These are phyloP conservation scores for Solanum habrochaites DNA, from an alignment of 257 asterid species.

Conservation along the genomic window DNA sequence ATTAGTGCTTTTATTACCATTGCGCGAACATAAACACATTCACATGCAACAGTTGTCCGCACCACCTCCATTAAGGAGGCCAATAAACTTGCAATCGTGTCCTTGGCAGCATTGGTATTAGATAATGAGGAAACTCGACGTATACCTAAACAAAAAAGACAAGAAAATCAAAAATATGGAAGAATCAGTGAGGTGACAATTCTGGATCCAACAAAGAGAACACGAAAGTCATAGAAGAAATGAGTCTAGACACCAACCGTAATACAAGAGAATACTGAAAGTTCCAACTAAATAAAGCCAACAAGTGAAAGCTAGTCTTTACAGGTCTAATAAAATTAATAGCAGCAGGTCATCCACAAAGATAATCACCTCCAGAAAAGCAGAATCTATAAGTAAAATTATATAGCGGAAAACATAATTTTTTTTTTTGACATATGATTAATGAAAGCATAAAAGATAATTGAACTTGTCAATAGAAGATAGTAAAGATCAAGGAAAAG, in stretches of 20 bases:
- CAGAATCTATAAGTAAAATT: not conserved
- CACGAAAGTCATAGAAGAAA: not conserved
- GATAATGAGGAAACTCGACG: constrained; percentile 67
- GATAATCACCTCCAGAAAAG: not conserved
- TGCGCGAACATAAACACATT: constrained; percentile 98
- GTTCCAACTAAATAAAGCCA: not conserved
- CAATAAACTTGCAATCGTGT: constrained; percentile 80
- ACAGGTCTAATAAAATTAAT: not conserved
- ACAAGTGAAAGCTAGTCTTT: not conserved
- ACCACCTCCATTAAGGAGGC: constrained; percentile 98
- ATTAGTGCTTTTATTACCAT: constrained; percentile 94
- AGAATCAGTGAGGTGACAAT: not conserved
- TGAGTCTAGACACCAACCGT: not conserved
- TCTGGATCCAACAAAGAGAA: not conserved
- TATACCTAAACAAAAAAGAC: constrained; percentile 32
- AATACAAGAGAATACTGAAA: not conserved
- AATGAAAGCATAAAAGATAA: not conserved
- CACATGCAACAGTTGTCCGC: constrained; percentile 97
- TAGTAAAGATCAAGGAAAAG: not conserved
- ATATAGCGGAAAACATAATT: not conserved
- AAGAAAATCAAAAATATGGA: not conserved
- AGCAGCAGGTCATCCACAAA: not conserved
- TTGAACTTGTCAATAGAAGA: not conserved
- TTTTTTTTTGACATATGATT: too few relatives aligned
- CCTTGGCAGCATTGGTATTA: constrained; percentile 64